A percentile compares a stretch with the other conserved stretches of the same genome.
These are phyloP conservation scores for Kwoniella shivajii DNA, from an alignment of 1,284 basidiomycete genomes.

Conservation along the genomic window DNA sequence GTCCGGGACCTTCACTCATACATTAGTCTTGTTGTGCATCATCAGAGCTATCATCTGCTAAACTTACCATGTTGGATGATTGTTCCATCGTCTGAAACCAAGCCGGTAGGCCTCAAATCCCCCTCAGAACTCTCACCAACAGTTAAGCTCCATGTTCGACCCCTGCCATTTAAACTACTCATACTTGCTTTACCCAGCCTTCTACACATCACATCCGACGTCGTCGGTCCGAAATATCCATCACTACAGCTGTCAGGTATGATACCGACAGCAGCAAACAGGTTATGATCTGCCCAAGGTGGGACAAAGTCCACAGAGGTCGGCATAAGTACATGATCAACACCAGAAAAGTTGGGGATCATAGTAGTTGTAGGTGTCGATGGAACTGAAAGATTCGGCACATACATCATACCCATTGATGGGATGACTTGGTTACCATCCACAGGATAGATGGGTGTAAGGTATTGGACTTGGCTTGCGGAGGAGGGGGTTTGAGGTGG, in stretches of 20 bases:
- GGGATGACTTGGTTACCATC: neutral
- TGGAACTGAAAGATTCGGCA: conserved; percentile 7
- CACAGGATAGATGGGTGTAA: neutral
- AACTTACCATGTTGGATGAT: conserved; percentile 66
- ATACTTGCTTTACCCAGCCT: conserved; percentile 12
- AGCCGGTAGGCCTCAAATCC: conserved; percentile 24
- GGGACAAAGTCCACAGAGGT: conserved; percentile 15
- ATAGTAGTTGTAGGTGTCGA: conserved; percentile 4
- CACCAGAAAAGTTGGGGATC: neutral
- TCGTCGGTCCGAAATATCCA: neutral
- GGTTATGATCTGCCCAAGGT: conserved; percentile 39
- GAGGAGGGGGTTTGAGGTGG: neutral
- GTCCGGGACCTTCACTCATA: conserved; percentile 62
- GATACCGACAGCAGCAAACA: conserved; percentile 16
- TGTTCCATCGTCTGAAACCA: conserved; percentile 39
- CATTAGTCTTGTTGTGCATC: neutral
- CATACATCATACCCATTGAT: neutral
- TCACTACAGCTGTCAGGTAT: conserved; percentile 1
- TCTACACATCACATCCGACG: conserved; percentile 6
- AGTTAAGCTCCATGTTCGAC: conserved; percentile 33
- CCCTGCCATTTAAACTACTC: conserved; percentile 8
- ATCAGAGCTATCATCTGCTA: neutral
- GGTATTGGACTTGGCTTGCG: neutral
- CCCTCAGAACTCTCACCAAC: conserved; percentile 28
- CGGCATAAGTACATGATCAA: conserved; percentile 11